A percentile compares a stretch with the other conserved stretches of the same genome.
These are phyloP conservation scores for Lithohypha guttulata DNA, from an alignment of 2,329 filamentous ascomycete genomes.

Conservation along the genomic window DNA sequence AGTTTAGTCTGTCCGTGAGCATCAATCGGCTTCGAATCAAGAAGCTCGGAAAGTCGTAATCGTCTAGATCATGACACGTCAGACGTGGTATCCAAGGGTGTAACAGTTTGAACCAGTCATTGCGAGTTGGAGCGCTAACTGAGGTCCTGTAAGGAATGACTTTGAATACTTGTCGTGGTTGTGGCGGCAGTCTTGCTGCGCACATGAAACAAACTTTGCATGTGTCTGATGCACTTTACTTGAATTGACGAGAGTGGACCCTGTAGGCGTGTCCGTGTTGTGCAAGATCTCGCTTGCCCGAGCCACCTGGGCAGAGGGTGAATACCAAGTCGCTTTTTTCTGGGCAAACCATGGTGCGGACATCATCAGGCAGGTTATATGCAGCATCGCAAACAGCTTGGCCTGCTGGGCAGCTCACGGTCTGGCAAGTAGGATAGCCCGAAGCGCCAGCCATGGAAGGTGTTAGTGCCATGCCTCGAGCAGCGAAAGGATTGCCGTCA, in stretches of 20 bases:
- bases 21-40: constrained; percentile 3
- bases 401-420: constrained; percentile 20
- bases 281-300: constrained; percentile 14
- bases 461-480: constrained; percentile 17
- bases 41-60: constrained; percentile 6
- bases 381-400: constrained; percentile 17
- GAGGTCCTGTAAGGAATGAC: constrained; percentile 7
- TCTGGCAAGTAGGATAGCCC: constrained; percentile 19
- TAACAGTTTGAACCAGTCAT: constrained; percentile 3
- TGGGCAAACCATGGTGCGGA: constrained; percentile 21
- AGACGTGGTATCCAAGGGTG: constrained; percentile 1
- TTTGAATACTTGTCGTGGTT: constrained; percentile 7
- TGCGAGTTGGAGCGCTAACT: constrained; percentile 6
- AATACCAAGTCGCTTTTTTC: constrained; percentile 16
- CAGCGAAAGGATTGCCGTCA: constrained; percentile 32
- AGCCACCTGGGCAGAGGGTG: constrained; percentile 20
- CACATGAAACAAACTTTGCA: constrained; percentile 10
- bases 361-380: constrained; percentile 21
- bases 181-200: constrained; percentile 21
- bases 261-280: constrained; percentile 12
- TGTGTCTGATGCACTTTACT: constrained; percentile 9
- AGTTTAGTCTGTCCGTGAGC: background rate
- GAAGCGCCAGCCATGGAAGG: constrained; percentile 18
- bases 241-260: constrained; percentile 19
- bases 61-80: constrained; percentile 9